Base-by-base conservation (phyloP, 2,329 filamentous ascomycete species). In the Beauveria brongniartii region DNA sequence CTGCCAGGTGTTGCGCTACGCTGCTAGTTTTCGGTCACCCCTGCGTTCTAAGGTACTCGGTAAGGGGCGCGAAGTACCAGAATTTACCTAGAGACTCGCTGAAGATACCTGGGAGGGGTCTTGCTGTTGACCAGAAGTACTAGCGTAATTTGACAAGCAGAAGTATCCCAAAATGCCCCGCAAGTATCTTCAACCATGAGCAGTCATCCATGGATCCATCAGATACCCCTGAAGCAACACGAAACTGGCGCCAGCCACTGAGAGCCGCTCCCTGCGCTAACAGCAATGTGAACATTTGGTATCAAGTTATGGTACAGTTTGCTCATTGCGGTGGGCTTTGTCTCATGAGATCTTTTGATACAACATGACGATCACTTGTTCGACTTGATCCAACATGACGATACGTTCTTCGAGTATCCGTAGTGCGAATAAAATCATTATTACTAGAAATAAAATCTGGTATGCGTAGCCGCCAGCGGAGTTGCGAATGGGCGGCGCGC, bases 161-260 rank as follows among this genome's bases (percentile, higher is more conserved):
- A 61, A n/a, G 59, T 61, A 55, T 3, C 16, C 3, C 30, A n/a
- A 7, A 5, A 34, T 55, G 54, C 53, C 53, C 59, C 40, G 56
- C 53, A 57, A 18, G 59, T 61, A 61, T 20, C n/a, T 16, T 28
- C 37, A 9, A 1, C 20, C 26, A 47, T 10, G 30, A 7, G 12
- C 16, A 22, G 5, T 16, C 20, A 20, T 12, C 37, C 26, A 22
- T 53, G 20, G 37, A 37, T 48, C 46, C 3, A 18, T 8, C 22
- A 24, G 47, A 37, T 16, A 37, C 59, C 59, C 59, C 59, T 61
- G 53, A 57, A 56, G 52, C 53, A 46, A 56, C 59, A 51, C 44
- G 44, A 61, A 56, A 61, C 30, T 54, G 46, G 47, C 56, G 55
- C 55, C 55, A 22, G 18, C 47, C 55, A 51, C 22, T 56, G 44